phyloP scores from a whole-genome alignment of 768 basidiomycete genomes.

The Boletus tylopilopsis region DNA sequence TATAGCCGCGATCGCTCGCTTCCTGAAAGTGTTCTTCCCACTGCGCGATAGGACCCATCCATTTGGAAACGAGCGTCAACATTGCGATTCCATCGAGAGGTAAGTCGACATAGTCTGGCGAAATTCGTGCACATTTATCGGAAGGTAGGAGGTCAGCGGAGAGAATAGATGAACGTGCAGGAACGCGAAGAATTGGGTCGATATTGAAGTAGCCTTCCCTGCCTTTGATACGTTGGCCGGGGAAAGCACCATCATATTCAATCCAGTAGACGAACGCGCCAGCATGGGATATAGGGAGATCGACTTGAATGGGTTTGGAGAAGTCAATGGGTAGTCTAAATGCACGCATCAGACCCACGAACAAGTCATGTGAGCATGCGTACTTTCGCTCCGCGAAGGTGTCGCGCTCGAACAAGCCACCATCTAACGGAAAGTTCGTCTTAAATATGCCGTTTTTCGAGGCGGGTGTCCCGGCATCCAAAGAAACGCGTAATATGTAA shows the following conservation, averaged over 20 bases:
- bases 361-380: constrained; percentile 20
- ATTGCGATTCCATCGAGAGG: constrained; percentile 87
- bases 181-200: constrained; percentile 81
- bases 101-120: constrained; percentile 56
- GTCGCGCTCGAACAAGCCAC: constrained; percentile 77
- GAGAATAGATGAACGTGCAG: constrained; percentile 72
- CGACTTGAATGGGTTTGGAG: constrained; percentile 88
- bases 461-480: constrained; percentile 90
- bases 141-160: constrained; percentile 46
- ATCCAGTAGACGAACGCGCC: constrained; percentile 96
- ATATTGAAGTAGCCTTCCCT: constrained; percentile 95
- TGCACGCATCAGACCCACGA: constrained; percentile 12
- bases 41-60: constrained; percentile 84
- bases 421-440: constrained; percentile 96
- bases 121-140: constrained; percentile 49
- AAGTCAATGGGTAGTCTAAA: constrained; percentile 79
- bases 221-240: constrained; percentile 67
- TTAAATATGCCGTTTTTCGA: constrained; percentile 88
- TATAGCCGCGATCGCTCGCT: constrained; percentile 88
- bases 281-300: constrained; percentile 94
- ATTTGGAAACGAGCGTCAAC: constrained; percentile 91
- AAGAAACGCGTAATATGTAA: constrained; percentile 86
- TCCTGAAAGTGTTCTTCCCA: constrained; percentile 84
- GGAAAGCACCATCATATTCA: constrained; percentile 71
- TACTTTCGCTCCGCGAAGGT: constrained; percentile 74